Base-by-base conservation (phyloP, 1,284 basidiomycete species). In the Microbotryum scabiosae region DNA sequence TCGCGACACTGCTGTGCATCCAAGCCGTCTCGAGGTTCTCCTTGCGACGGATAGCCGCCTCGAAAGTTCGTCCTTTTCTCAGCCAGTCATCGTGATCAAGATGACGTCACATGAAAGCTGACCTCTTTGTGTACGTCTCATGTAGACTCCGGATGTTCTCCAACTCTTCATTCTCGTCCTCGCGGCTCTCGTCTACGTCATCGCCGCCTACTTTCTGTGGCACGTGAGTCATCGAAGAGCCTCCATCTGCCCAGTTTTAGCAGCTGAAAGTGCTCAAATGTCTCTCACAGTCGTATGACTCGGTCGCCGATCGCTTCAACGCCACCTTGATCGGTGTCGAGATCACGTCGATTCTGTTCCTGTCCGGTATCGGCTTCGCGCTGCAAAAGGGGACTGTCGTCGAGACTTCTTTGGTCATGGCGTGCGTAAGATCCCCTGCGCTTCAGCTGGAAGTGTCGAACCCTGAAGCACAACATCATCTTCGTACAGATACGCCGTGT, bases 361-460 rank as follows among this genome's bases (percentile, higher is more conserved):
- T 97, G 45, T 90, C 88, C 2, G 81, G 89, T 66, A 94, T 97
- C 66, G 90, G 90, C 6, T 94, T 97, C 75, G 84, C 83, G 14
- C 75, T 92, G 62, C 82, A 90, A 59, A 82, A 90, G 55, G 96
- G 92, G 51, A 96, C 93, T 70, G 87, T 94, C 48, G 86, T 97
- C 61, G 92, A 97, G 75, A 91, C 91, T 3, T 57, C 60, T 21
- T 60, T 72, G 9, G 68, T 71, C 60, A 63, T 69, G 30, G 65
- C 64, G 63, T 67, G 45, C 41, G 59, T 45, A 10, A 16, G 46
- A n/a, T 21, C 14, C 23, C 2, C 16, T 30, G 16, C 4, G 44
- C 8, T 4, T 9, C 5, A 4, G 4, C 41, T 47, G 10, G 20
- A 49, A 49, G 5, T 9, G 3, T 30, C 21, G 16, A 18, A 4